These are phyloP conservation scores for Leishmania lainsoni DNA, from an alignment of 208 protist genomes.

Conservation along the genomic window DNA sequence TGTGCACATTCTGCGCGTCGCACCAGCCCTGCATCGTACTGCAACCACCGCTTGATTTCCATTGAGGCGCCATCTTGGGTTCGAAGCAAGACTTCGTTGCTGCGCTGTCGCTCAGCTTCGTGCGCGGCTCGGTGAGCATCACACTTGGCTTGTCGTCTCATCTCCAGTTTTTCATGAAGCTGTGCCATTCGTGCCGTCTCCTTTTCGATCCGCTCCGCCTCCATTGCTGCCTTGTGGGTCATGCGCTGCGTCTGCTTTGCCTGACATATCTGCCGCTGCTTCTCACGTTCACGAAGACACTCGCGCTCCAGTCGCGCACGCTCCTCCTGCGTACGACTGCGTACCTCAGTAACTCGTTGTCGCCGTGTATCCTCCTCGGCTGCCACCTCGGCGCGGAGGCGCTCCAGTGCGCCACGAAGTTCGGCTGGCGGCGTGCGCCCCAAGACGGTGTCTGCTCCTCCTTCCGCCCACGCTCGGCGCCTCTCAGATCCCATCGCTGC, in stretches of 20 bases:
- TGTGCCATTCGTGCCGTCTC: slow-evolving; percentile 56
- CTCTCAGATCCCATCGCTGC: slow-evolving; percentile 28
- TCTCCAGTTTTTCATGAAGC: slow-evolving; percentile 53
- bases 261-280: slow-evolving; percentile 33
- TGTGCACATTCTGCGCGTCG: slow-evolving; percentile 24
- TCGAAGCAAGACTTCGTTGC: slow-evolving; percentile 66
- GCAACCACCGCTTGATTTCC: slow-evolving; percentile 72
- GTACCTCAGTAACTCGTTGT: slow-evolving; percentile 21
- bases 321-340: slow-evolving; percentile 25
- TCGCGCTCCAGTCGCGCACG: slow-evolving; percentile 34
- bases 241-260: slow-evolving; percentile 24
- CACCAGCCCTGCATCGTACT: slow-evolving; percentile 65
- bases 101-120: slow-evolving; percentile 51
- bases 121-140: slow-evolving; percentile 27
- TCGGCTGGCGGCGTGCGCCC: slow-evolving; percentile 32
- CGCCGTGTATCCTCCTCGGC: slow-evolving; percentile 35
- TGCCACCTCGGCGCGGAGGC: slow-evolving; percentile 21
- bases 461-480: slow-evolving; percentile 20
- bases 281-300: slow-evolving; percentile 41
- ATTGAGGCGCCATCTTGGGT: slow-evolving; percentile 57
- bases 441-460: slow-evolving; percentile 25
- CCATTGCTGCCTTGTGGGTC: slow-evolving; percentile 30
- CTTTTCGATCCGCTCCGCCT: slow-evolving; percentile 26
- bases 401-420: slow-evolving; percentile 30
- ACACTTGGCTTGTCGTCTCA: slow-evolving; percentile 39